Evolutionary conservation across 352 stramenopile species (phyloP), one percentile per base, ranked within the genome.

Genomic region (Pythium aquatile): DNA sequence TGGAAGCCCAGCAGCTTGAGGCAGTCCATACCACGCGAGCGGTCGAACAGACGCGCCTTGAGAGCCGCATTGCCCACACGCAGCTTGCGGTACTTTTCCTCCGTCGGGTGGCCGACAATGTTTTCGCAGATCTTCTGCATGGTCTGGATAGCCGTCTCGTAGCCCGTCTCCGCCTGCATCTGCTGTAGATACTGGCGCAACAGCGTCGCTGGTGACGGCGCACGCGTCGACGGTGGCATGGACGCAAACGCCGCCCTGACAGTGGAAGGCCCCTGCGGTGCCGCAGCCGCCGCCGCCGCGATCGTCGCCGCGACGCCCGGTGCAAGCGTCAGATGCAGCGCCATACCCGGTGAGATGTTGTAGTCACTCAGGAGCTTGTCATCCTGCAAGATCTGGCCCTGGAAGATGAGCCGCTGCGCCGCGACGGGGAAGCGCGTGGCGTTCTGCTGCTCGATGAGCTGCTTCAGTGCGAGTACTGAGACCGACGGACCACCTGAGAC

Each of bases 51-150:
- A 24, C 80, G 81, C 47, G 39, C 70, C 63, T 84, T 82, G 10
- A 94, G 57, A n/a, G 77, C 81, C 1, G 79, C 81, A 62, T 94
- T 94, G 33, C 67, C 77, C 29, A 89, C 40, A 10, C 86, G 76
- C 65, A 94, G 69, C 64, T 87, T 90, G 16, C 84, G 75, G 73
- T 89, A 94, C 65, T 92, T 91, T 17, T 91, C 76, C 44, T 94
- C 86, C 5, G 68, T 83, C 39, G 86, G 86, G 56, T 93, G 69
- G 55, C 32, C 72, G 46, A 91, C 68, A 42, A 94, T 88, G 61
- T 94, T 94, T n/a, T 75, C 74, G 58, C 83, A 91, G 61, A 94
- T 91, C 63, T 91, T 92, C 44, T 87, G 81, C 58, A 94, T 63
- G 49, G 86, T 94, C 61, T 79, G 77, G 55, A 89, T 65, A 1